Evolutionary conservation across 331 rosid genomes (phyloP).

Genomic region (Phaseolus coccineus): DNA sequence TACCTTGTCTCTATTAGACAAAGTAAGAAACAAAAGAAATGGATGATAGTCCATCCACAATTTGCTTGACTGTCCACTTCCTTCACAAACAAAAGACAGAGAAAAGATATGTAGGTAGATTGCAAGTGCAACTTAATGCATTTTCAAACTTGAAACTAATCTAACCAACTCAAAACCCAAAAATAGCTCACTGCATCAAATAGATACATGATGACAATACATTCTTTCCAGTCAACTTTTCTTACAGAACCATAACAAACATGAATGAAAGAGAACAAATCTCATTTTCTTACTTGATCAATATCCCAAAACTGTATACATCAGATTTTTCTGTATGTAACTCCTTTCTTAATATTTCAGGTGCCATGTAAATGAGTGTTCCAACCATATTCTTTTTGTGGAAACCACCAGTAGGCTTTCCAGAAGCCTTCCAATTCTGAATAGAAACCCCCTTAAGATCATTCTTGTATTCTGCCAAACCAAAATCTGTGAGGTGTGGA

Average conservation of each 20-base stretch:
- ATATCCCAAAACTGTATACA: constrained; percentile 86
- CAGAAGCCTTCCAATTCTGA: constrained; percentile 85
- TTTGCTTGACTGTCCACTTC: not conserved
- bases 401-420: constrained; percentile 98
- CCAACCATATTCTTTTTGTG: constrained; percentile 95
- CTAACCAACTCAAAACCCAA: constrained; percentile 19
- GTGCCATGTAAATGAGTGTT: constrained; percentile 92
- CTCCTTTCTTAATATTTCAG: constrained; percentile 89
- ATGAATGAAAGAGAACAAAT: not conserved
- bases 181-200: constrained; percentile 15
- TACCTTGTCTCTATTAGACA: constrained; percentile 5
- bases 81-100: constrained; percentile 9
- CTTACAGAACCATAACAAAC: constrained; percentile 10
- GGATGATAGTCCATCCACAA: constrained; percentile 26
- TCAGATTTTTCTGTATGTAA: constrained; percentile 87
- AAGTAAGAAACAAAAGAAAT: constrained; percentile 4
- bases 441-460: constrained; percentile 69
- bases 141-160: constrained; percentile 16
- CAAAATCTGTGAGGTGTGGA: constrained; percentile 93
- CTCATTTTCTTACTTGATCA: constrained; percentile 73
- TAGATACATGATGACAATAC: constrained; percentile 11
- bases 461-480: constrained; percentile 79
- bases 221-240: constrained; percentile 13
- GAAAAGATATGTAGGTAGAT: not conserved
- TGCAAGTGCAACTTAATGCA: constrained; percentile 25